These are phyloP conservation scores for Pharus latifolius DNA, from an alignment of 176 grass and related monocot genomes.

Conservation along the genomic window DNA sequence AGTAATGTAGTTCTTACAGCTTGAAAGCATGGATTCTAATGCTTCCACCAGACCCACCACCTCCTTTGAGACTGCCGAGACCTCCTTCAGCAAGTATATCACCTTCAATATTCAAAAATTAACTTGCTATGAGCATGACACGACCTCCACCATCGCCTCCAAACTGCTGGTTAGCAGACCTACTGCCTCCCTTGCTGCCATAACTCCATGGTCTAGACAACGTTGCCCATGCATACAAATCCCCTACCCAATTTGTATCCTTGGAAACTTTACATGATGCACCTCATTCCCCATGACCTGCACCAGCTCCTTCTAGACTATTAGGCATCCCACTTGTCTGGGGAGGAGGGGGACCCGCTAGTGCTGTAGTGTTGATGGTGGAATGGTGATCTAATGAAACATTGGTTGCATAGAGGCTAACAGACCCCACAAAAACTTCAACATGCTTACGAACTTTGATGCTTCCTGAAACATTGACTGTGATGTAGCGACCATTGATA, in stretches of 20 bases:
- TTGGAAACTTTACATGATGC: constrained; percentile 64
- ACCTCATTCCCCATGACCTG: constrained; percentile 75
- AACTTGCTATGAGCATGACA: constrained; percentile 34
- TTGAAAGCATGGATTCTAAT: constrained; percentile 85
- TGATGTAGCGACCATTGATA: constrained; percentile 43
- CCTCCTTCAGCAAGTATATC: constrained; percentile 75
- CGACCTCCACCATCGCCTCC: constrained; percentile 81
- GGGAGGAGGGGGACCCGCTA: constrained; percentile 50
- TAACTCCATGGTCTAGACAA: constrained; percentile 68
- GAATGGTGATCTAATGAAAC: constrained; percentile 34
- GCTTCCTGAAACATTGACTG: constrained; percentile 45
- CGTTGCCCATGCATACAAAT: constrained; percentile 82
- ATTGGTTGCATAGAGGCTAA: constrained; percentile 41
- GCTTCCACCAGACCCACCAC: constrained; percentile 89
- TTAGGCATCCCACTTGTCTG: constrained; percentile 92
- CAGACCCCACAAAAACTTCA: constrained; percentile 41
- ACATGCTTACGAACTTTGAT: constrained; percentile 33
- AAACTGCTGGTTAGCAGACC: constrained; percentile 15
- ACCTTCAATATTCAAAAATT: constrained; percentile 48
- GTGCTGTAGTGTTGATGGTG: constrained; percentile 49
- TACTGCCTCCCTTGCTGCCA: constrained; percentile 70
- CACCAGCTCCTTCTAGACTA: constrained; percentile 60
- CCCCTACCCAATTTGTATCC: constrained; percentile 87
- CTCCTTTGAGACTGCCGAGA: constrained; percentile 51
- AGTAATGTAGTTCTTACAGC: constrained; percentile 56